Evolutionary conservation across 75 land plant genomes (phyloP), one percentile per base, ranked within the genome.

Genomic region (Adiantum capillusveneris): DNA sequence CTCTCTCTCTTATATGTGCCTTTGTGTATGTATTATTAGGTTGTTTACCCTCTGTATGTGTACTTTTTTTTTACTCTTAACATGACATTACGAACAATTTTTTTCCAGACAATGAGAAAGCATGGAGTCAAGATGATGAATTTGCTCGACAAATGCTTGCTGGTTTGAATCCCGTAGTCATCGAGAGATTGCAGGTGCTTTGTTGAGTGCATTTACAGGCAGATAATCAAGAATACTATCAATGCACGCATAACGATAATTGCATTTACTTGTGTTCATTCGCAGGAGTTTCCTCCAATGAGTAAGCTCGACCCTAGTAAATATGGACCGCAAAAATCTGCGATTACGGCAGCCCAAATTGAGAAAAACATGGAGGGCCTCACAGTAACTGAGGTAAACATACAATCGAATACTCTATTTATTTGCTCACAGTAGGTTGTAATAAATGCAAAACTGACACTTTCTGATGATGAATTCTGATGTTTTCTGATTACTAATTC

Each of bases 81-180:
- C n/a, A n/a, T n/a, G n/a, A n/a, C n/a, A n/a, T n/a, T n/a, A n/a
- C n/a, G n/a, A n/a, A n/a, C 6, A 16, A 26, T 58, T 29, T 27
- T 17, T 63, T 19, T 12, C 20, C 75, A 67, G 82, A 39, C 24
- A 65, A 62, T 48, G 57, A 78, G 12, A 2, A 13, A 2, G 83
- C 73, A 11, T 80, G 83, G 83, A 51, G 29, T 17, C 45, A 65
- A 17, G 82, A 80, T 50, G 65, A 61, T 29, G 83, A 80, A 42
- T 80, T 72, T 53, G 76, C 69, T 0, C 44, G 83, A n/a, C 68
- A 80, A 44, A 63, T 62, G 69, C 56, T 80, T 11, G 67, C 81
- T 19, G 83, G 83, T 22, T 50, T 72, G 13, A 67, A 80, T 48
- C 83, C 83, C 1, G 46, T 80, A 2, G 29, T 53, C 11, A 78